Evolutionary conservation across 352 stramenopile genomes (phyloP).

Genomic region (Phytophthora foliorum): DNA sequence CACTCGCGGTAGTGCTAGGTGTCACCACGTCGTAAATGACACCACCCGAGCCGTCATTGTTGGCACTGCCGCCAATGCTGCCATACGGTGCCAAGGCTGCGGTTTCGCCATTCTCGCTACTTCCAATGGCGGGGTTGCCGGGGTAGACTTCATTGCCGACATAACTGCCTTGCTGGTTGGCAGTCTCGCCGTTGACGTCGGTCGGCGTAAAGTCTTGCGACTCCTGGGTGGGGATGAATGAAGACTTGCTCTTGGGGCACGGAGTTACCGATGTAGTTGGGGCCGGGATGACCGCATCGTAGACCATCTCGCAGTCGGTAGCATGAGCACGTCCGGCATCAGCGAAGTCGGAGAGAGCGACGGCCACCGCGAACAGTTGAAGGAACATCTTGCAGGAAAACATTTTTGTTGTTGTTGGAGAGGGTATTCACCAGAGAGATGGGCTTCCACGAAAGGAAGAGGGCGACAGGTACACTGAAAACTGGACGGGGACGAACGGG

Average conservation of each 20-base stretch:
- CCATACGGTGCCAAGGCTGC: neutral
- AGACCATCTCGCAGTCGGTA: conserved; percentile 29
- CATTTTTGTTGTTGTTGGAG: conserved; percentile 32
- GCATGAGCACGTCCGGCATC: neutral
- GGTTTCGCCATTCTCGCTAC: neutral
- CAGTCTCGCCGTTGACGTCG: conserved; percentile 8
- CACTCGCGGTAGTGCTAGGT: too few relatives aligned
- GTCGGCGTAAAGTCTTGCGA: neutral
- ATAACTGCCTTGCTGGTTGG: neutral
- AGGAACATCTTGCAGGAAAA: conserved; percentile 39
- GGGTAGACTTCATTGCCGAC: neutral
- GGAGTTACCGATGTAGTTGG: conserved; percentile 12
- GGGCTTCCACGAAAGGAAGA: conserved; percentile 19
- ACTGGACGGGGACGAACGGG: conserved; percentile 9
- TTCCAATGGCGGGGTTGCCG: neutral
- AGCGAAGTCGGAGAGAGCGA: conserved; percentile 29
- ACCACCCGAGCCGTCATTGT: neutral
- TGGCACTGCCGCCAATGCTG: too few relatives aligned
- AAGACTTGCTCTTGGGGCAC: neutral
- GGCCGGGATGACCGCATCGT: conserved; percentile 14
- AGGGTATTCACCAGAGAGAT: conserved; percentile 11
- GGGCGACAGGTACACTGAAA: conserved; percentile 12
- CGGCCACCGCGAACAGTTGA: conserved; percentile 26
- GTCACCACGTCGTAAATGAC: neutral
- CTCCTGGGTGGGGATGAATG: neutral